Conservation (phyloP, 441 rosid species). For the Kokia cookei region DNA sequence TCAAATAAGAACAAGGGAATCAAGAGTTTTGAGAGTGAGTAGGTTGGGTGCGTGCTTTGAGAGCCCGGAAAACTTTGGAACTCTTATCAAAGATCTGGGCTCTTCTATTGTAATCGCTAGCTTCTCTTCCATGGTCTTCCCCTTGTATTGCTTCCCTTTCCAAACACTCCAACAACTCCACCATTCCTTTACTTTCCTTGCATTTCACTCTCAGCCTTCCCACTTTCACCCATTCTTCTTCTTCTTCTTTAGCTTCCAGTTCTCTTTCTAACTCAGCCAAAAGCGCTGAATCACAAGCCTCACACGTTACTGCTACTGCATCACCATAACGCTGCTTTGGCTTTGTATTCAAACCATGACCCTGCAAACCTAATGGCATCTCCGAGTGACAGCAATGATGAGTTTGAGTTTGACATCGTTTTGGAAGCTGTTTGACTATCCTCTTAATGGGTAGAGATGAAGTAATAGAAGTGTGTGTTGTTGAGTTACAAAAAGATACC, state of each 20-base stretch:
- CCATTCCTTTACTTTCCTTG: conserved; percentile 30
- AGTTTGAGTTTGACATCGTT: neutral
- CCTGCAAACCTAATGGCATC: neutral
- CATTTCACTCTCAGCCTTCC: conserved; percentile 33
- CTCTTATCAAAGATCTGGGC: conserved; percentile 74
- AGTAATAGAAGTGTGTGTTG: neutral
- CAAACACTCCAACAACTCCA: conserved; percentile 47
- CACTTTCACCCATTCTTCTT: conserved; percentile 25
- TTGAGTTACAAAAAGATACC: neutral
- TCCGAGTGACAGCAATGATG: neutral
- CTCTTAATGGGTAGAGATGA: neutral
- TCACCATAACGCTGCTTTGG: neutral
- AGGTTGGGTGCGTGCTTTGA: conserved; percentile 23
- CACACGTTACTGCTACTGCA: conserved; percentile 12
- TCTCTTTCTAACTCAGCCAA: conserved; percentile 17
- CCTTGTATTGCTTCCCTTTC: conserved; percentile 85
- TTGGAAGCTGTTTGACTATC: neutral
- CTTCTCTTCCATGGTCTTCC: conserved; percentile 61
- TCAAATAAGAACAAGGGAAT: neutral
- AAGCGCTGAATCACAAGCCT: conserved; percentile 20
- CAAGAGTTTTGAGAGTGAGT: neutral
- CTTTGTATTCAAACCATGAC: neutral
- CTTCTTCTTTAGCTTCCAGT: conserved; percentile 24
- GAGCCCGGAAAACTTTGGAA: conserved; percentile 56
- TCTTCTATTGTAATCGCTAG: conserved; percentile 67